Percentiles rank a stretch among this genome's conserved stretches.
Evolutionary conservation across 352 stramenopile species (phyloP).

Genomic region (Pythium aristosporum): DNA sequence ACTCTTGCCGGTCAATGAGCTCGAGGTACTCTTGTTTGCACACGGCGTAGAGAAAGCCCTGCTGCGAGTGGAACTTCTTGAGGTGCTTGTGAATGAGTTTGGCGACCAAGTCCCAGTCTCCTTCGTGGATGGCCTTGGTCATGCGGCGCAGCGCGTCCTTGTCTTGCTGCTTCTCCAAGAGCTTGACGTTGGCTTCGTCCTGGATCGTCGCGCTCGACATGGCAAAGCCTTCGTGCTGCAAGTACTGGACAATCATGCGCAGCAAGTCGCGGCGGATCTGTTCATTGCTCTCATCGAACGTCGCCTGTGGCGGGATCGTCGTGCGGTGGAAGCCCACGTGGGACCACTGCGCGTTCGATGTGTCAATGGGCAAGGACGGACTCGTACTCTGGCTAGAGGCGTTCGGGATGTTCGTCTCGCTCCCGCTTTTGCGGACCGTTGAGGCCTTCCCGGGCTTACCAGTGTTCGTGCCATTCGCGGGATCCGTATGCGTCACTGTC

Average conservation of each 20-base stretch:
- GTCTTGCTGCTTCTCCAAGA: conserved; percentile 69
- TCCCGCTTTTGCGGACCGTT: conserved; percentile 29
- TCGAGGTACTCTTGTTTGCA: conserved; percentile 90
- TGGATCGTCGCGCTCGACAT: conserved; percentile 85
- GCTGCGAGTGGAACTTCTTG: conserved; percentile 80
- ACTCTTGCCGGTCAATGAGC: conserved; percentile 87
- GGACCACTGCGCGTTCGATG: conserved; percentile 42
- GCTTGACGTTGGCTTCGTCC: conserved; percentile 86
- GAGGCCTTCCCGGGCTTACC: conserved; percentile 2
- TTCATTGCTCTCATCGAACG: conserved; percentile 67
- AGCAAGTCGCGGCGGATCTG: conserved; percentile 86
- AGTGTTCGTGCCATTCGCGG: background rate
- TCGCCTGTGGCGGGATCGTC: conserved; percentile 73
- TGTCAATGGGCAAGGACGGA: background rate
- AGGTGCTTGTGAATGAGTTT: conserved; percentile 83
- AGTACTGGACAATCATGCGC: conserved; percentile 85
- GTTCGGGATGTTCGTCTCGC: conserved; percentile 18
- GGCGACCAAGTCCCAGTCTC: conserved; percentile 84
- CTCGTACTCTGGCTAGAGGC: background rate
- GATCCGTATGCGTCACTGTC: background rate
- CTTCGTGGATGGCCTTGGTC: conserved; percentile 71
- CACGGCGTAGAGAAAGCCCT: conserved; percentile 87
- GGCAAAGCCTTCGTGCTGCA: conserved; percentile 77
- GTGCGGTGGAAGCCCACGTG: conserved; percentile 85
- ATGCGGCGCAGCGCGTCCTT: conserved; percentile 73